Base-by-base conservation (phyloP, 345 rosid genomes). In the Dovyalis caffra region DNA sequence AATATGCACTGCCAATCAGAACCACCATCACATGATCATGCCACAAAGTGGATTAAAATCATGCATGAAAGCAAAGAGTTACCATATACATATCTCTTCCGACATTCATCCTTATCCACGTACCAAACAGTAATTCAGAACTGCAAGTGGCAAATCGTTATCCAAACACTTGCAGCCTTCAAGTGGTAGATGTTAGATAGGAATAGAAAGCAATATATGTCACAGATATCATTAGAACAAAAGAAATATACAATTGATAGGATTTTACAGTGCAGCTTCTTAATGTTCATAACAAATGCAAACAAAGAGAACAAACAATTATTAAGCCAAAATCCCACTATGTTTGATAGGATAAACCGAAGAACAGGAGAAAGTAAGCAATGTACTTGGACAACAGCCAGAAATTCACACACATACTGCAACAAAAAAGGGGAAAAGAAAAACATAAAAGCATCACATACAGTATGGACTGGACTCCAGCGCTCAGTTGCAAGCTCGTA, bases 401-500 rank as follows among this genome's bases (percentile, higher is more conserved):
- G 56, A 49, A 49, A 49, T 35, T 43, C 14, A 40, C 18, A 40
- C 16, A 38, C 43, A 4, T 61, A 28, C 28, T 60, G 64, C 28
- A 25, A 60, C 26, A 3, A 26, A 10, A 28, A 21, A 6, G n/a
- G n/a, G n/a, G n/a, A 38, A 20, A 15, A 2, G 32, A 26, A 38
- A 38, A 56, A 21, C 3, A 68, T 45, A 32, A 45, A 32, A 45
- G 68, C 12, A 49, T 53, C n/a, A 66, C 81, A 38, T 83, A 93
- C 97, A 67, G 98, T 93, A 72, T 93, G 98, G 9, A 91, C 87
- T 23, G 98, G 95, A 18, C 64, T 87, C 97, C 98, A 89, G 66
- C 97, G 98, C 75, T 93, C 97, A 8, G 80, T 82, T 32, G 98
- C 94, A 73, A 90, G 95, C 86, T 91, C 98, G 45, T 93, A 93